Evolutionary conservation across 2,329 filamentous ascomycete genomes (phyloP).

Genomic region (Beauveria sp.): DNA sequence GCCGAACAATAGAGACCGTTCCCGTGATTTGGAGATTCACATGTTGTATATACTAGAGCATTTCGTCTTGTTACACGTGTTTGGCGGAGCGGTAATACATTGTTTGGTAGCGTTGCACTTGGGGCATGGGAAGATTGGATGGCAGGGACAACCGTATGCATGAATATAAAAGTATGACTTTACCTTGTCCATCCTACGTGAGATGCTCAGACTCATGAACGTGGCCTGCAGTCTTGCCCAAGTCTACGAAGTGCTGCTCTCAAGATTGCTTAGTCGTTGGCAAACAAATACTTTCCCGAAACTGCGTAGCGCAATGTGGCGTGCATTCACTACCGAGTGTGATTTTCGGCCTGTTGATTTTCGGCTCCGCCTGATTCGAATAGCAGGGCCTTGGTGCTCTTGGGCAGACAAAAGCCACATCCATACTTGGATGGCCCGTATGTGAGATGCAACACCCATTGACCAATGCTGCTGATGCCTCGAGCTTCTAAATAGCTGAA

Average conservation of each 20-base stretch:
- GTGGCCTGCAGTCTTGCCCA: not conserved
- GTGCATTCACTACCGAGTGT: not conserved
- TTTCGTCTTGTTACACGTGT: not conserved
- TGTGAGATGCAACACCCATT: too few relatives aligned
- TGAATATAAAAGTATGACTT: not conserved
- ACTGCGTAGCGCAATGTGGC: not conserved
- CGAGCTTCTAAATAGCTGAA: not conserved
- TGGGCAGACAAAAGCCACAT: too few relatives aligned
- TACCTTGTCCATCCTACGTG: not conserved
- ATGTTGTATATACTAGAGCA: not conserved
- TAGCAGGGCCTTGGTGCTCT: too few relatives aligned
- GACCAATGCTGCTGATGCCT: not conserved
- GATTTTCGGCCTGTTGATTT: too few relatives aligned
- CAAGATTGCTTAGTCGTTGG: not conserved
- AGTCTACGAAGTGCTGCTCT: not conserved
- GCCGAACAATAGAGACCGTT: conserved; percentile 29
- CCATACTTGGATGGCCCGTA: too few relatives aligned
- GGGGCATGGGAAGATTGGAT: not conserved
- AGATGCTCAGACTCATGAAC: not conserved
- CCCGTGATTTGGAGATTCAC: not conserved
- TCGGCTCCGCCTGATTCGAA: too few relatives aligned
- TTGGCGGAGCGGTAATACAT: not conserved
- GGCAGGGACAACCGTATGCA: not conserved
- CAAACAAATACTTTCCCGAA: not conserved
- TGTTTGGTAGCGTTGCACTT: not conserved